phyloP scores from a whole-genome alignment of 225 moss, liverwort and hornwort species.

The Rhytidiadelphus loreus region DNA sequence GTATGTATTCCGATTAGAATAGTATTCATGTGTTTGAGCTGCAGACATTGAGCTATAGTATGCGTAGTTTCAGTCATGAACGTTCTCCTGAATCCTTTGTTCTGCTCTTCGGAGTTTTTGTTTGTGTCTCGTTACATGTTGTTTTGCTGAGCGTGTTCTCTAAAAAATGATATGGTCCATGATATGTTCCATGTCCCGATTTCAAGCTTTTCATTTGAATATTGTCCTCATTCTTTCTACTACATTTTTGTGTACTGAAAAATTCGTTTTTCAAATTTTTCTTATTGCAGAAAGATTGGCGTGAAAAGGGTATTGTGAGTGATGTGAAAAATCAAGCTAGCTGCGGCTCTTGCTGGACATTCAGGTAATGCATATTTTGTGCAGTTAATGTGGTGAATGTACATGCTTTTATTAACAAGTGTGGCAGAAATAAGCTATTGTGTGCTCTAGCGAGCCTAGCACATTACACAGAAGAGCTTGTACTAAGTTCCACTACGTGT shows the following conservation, averaged over 20 bases:
- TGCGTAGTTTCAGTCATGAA: not conserved
- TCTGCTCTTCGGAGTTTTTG: not conserved
- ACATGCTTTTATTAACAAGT: not conserved
- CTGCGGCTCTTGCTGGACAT: slow-evolving; percentile 99
- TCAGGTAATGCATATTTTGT: slow-evolving; percentile 42
- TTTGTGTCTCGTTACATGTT: not conserved
- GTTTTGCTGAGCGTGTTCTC: not conserved
- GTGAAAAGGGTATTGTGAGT: slow-evolving; percentile 70
- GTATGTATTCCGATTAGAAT: slow-evolving; percentile 4
- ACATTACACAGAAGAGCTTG: not conserved
- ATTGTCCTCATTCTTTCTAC: not conserved
- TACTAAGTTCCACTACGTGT: not conserved
- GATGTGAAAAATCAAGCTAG: slow-evolving; percentile 71
- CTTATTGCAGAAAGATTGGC: slow-evolving; percentile 85
- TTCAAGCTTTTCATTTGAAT: not conserved
- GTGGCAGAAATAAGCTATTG: not conserved
- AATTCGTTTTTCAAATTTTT: not conserved
- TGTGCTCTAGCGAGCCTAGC: not conserved
- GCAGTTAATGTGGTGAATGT: not conserved
- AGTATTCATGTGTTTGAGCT: not conserved
- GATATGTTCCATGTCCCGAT: not conserved
- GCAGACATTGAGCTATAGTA: not conserved
- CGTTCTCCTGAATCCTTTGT: not conserved
- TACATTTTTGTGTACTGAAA: not conserved
- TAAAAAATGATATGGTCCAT: too few relatives aligned